phyloP scores from a whole-genome alignment of 257 asterid species.

The Schizonepeta tenuifolia region DNA sequence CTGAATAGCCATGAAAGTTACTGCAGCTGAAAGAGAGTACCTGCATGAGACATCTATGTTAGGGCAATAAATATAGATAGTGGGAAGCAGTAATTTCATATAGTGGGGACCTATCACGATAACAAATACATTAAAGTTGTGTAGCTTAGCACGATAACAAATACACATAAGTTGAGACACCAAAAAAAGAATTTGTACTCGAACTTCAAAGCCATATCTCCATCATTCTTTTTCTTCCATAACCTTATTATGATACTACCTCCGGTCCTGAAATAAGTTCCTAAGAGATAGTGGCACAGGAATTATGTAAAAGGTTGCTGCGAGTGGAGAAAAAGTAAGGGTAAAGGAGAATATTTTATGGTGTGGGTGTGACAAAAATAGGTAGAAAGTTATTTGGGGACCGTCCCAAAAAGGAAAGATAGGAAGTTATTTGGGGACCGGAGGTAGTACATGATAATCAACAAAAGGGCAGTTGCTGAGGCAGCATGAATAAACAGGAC shows the following conservation, averaged over 20 bases:
- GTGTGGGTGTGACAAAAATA: too few species aligned
- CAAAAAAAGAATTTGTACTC: neutral
- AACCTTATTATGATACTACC: neutral
- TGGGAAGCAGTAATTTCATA: slow-evolving; percentile 7
- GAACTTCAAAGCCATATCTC: neutral
- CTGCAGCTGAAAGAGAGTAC: slow-evolving; percentile 97
- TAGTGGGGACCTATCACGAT: neutral
- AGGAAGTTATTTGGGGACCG: too few species aligned
- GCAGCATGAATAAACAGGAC: neutral
- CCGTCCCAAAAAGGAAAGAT: too few species aligned
- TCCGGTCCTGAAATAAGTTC: too few species aligned
- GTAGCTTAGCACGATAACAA: neutral
- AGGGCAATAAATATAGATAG: neutral
- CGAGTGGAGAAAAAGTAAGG: too few species aligned
- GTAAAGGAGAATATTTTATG: too few species aligned
- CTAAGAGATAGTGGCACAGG: too few species aligned
- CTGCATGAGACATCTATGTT: slow-evolving; percentile 44
- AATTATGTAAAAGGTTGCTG: too few species aligned
- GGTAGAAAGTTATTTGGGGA: too few species aligned
- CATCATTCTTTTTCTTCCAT: neutral
- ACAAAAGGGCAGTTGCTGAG: neutral
- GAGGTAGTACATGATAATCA: neutral
- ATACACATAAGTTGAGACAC: neutral
- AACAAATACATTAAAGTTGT: neutral
- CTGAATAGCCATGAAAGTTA: slow-evolving; percentile 86